A percentile compares a stretch with the other conserved stretches of the same genome.
Evolutionary conservation across 2,329 filamentous ascomycete species (phyloP).

Genomic region (Lasiodiplodia sp.): DNA sequence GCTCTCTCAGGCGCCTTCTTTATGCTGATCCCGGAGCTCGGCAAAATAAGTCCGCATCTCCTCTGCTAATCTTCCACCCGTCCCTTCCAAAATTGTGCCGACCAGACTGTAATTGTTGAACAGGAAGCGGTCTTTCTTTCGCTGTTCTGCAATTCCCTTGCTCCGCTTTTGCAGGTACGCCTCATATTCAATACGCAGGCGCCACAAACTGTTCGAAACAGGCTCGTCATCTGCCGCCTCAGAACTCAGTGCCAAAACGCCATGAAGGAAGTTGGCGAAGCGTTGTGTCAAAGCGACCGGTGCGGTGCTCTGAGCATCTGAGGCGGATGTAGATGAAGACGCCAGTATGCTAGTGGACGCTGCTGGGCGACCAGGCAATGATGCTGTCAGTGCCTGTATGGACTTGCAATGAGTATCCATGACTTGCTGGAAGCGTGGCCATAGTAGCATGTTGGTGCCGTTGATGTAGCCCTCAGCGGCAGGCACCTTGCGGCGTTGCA

Average conservation of each 20-base stretch:
- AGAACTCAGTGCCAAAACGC: constrained; percentile 81
- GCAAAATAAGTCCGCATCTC: constrained; percentile 82
- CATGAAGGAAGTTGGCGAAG: constrained; percentile 92
- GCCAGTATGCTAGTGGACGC: constrained; percentile 45
- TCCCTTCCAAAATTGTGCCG: constrained; percentile 83
- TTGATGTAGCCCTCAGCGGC: constrained; percentile 92
- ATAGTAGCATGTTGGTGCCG: constrained; percentile 92
- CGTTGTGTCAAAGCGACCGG: constrained; percentile 92
- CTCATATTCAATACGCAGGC: constrained; percentile 83
- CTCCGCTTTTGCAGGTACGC: constrained; percentile 80
- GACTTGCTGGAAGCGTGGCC: constrained; percentile 92
- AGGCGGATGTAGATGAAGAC: constrained; percentile 56
- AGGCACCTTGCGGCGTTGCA: constrained; percentile 89
- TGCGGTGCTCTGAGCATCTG: constrained; percentile 73
- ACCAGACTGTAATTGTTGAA: constrained; percentile 97
- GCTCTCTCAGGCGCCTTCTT: constrained; percentile 6
- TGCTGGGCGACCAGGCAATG: constrained; percentile 47
- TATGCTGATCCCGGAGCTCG: constrained; percentile 54
- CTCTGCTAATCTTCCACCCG: constrained; percentile 72
- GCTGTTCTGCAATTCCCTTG: constrained; percentile 75
- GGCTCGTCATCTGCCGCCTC: constrained; percentile 96
- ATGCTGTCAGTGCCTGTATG: constrained; percentile 66
- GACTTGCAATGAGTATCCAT: constrained; percentile 95
- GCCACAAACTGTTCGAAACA: constrained; percentile 78
- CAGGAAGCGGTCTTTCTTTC: constrained; percentile 85